Evolutionary conservation across 2,329 filamentous ascomycete species (phyloP), one percentile per base, ranked within the genome.

Genomic region (Sporothrix pallida): DNA sequence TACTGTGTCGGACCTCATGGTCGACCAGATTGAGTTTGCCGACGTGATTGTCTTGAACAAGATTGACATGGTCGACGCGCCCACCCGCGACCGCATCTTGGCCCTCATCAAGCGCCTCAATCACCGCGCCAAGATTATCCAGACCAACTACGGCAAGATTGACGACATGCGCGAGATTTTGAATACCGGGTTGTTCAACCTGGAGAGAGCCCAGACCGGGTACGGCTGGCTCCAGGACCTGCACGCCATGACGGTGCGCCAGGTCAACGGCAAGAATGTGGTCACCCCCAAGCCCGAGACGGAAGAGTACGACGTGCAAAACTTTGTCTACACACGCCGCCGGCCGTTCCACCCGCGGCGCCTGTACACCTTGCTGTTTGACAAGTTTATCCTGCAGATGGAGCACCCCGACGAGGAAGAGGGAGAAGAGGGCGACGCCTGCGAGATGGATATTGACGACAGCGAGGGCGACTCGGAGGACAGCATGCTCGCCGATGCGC

Each of bases 1-100:
- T 0, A 93, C 90, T 0, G 91, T 94, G 2, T 92, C 91, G 0
- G 91, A 93, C 76, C 84, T 94, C 0, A 92, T 93, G 86, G 90
- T 92, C 0, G 91, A 93, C 77, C 91, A 93, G 78, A 92, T 93
- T 74, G 92, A 94, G 80, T 94, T 94, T 77, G 91, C 91, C 0
- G 91, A 93, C 76, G 90, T 93, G 7, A 86, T 93, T 15, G 85
- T 93, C 3, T 81, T 93, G 23, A 93, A 93, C 81, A 93, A 93
- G 80, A 83, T 87, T 6, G 90, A 93, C 75, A 87, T 89, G 74
- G 88, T 74, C 8, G 78, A 82, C 13, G 80, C 84, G 56, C 79
- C 81, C 5, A 81, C 83, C 0, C 83, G 85, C 20, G 77, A 80
- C 4, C 82, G 86, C 2, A 84, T 92, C 72, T 79, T 83, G 2